Percentiles rank a stretch among this genome's conserved stretches.
Conservation (phyloP, 331 rosid species). For the Erythrophleum ivorense region DNA sequence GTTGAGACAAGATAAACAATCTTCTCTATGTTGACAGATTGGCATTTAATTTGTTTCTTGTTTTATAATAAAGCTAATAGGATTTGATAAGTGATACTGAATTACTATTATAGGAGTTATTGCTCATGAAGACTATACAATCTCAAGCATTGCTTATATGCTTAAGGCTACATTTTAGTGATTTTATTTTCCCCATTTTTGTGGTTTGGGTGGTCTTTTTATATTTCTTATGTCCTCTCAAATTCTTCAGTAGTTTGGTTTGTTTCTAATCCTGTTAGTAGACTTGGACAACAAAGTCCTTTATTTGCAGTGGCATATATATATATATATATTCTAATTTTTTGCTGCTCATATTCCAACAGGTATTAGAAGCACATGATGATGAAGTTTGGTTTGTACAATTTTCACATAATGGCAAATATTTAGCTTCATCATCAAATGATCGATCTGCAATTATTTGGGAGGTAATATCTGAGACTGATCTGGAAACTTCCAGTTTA, state of each 20-base stretch:
- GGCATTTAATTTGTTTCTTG: neutral
- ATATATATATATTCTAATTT: conserved; percentile 5
- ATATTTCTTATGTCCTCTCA: neutral
- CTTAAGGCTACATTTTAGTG: conserved; percentile 6
- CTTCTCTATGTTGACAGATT: neutral
- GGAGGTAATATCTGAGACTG: conserved; percentile 71
- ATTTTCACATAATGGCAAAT: conserved; percentile 89
- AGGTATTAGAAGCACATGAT: conserved; percentile 82
- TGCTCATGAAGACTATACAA: conserved; percentile 6
- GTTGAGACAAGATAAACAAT: neutral
- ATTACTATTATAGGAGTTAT: neutral
- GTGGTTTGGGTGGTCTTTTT: neutral
- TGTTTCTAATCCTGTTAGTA: neutral
- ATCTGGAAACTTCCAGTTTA: conserved; percentile 25
- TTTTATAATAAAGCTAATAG: neutral
- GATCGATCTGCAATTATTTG: conserved; percentile 88
- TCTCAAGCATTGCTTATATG: neutral
- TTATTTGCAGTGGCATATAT: conserved; percentile 19
- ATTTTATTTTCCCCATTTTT: neutral
- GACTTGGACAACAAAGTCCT: neutral
- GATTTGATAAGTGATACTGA: neutral
- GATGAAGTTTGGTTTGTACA: conserved; percentile 96
- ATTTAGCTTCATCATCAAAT: conserved; percentile 93
- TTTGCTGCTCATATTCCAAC: conserved; percentile 35
- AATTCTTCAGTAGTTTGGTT: neutral